Evolutionary conservation across 352 stramenopile genomes (phyloP), one percentile per base, ranked within the genome.

Genomic region (Pythium monospermum): DNA sequence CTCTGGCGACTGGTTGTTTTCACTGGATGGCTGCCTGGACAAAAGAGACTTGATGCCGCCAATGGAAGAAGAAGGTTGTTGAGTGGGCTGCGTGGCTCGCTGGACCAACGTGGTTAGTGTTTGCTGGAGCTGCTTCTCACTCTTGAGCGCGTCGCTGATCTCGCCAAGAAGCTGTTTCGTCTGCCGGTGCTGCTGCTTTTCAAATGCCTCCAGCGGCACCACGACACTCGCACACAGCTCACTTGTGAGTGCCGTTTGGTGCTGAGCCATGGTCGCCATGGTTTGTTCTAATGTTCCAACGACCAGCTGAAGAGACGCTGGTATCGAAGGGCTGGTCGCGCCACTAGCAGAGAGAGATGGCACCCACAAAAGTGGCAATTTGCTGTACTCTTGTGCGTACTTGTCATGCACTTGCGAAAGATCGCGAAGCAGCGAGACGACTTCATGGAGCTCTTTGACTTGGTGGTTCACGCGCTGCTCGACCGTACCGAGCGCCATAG

Each of bases 71-170:
- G n/a, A n/a, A 13, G 30, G 30, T 13, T 35, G 30, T 13, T 8
- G 13, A 8, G 30, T 35, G 30, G 7, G 30, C 30, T 35, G 30
- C 13, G 30, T 35, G 7, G 30, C 43, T 33, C 39, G 52, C 2
- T 21, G 25, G 7, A 52, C 16, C n/a, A 40, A 15, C 1, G 1
- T 22, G 11, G n/a, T n/a, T 8, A 64, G 36, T 3, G 35, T 15
- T 8, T 28, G 2, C 35, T 64, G 41, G 26, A 50, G 32, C 42
- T 52, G 48, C 19, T 62, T 61, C 54, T 85, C 71, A 18, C 60
- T 69, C 42, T 78, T 57, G 7, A 79, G 28, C 2, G 67, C 61
- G 19, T 73, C 59, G 13, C 73, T 59, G 18, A 85, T 64, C 49
- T 83, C 73, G 4, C 44, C 57, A 0, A 82, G 53, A 37, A 85